phyloP scores from a whole-genome alignment of 2,329 filamentous ascomycete species.

The Fusarium decemcellulare region DNA sequence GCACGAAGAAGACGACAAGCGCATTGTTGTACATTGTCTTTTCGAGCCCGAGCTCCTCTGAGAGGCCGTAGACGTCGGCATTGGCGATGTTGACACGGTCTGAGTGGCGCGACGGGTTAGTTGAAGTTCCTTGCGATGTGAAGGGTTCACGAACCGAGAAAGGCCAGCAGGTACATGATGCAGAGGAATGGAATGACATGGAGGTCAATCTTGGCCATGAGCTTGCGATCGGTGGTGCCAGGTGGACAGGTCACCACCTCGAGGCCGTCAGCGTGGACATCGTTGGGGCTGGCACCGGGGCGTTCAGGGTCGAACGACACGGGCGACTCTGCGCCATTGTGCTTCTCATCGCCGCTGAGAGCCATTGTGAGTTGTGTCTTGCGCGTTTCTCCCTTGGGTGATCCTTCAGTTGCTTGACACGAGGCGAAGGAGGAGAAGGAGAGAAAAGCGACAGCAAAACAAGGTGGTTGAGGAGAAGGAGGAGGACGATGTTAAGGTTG shows the following conservation, averaged over 20 bases:
- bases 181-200: constrained; percentile 81
- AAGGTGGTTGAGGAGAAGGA: no score
- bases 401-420: constrained; percentile 1
- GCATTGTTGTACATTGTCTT: constrained; percentile 79
- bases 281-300: constrained; percentile 13
- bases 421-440: background rate
- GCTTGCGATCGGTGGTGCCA: constrained; percentile 72
- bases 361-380: constrained; percentile 27
- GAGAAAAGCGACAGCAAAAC: no score
- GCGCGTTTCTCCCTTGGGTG: background rate
- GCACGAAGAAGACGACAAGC: constrained; percentile 86
- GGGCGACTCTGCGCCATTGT: constrained; percentile 38
- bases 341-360: constrained; percentile 33
- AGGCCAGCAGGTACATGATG: constrained; percentile 79
- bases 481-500: background rate
- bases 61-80: constrained; percentile 77
- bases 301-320: constrained; percentile 43
- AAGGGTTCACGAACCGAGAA: constrained; percentile 63
- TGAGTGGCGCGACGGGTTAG: constrained; percentile 2
- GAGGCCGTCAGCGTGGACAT: constrained; percentile 39
- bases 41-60: constrained; percentile 72
- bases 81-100: constrained; percentile 86
- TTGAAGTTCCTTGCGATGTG: background rate
- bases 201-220: constrained; percentile 80
- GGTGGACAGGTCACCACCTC: constrained; percentile 58